A percentile compares a stretch with the other conserved stretches of the same genome.
Evolutionary conservation across 176 grass and related monocot genomes (phyloP).

Genomic region (Oryza punctata): DNA sequence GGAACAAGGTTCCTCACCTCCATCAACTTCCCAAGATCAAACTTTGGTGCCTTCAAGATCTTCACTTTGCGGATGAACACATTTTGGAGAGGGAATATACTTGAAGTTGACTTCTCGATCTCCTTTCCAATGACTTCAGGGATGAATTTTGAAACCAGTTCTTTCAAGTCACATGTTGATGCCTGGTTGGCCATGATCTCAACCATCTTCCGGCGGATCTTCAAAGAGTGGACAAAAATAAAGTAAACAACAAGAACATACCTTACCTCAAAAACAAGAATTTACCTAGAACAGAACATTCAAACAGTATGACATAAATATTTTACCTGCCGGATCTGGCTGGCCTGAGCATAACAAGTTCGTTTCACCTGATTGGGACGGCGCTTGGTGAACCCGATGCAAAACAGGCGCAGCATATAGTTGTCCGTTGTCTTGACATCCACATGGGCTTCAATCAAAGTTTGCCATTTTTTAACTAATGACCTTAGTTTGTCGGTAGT

Average conservation of each 20-base stretch:
- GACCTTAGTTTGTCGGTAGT: conserved; percentile 74
- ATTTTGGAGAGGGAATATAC: conserved; percentile 78
- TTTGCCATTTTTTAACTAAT: conserved; percentile 80
- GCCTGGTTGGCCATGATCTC: conserved; percentile 82
- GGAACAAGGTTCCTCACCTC: conserved; percentile 54
- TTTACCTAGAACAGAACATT: too few relatives aligned
- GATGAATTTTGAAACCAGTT: conserved; percentile 75
- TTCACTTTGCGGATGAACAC: conserved; percentile 88
- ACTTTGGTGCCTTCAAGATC: conserved; percentile 86
- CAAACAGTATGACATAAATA: background rate
- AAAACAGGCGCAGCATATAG: conserved; percentile 73
- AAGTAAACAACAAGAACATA: background rate
- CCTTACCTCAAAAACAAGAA: background rate
- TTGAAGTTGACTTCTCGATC: conserved; percentile 73
- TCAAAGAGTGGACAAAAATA: background rate
- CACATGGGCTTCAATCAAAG: conserved; percentile 73
- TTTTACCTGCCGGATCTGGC: conserved; percentile 77
- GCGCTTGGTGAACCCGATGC: conserved; percentile 79
- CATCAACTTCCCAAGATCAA: conserved; percentile 90
- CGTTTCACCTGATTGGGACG: conserved; percentile 76
- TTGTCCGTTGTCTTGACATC: conserved; percentile 77
- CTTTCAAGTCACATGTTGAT: conserved; percentile 70
- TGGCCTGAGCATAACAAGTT: conserved; percentile 78
- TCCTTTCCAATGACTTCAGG: conserved; percentile 87
- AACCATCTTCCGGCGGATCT: conserved; percentile 82